phyloP scores from a whole-genome alignment of 1,284 basidiomycete genomes.

The Ceratobasidium sp. region DNA sequence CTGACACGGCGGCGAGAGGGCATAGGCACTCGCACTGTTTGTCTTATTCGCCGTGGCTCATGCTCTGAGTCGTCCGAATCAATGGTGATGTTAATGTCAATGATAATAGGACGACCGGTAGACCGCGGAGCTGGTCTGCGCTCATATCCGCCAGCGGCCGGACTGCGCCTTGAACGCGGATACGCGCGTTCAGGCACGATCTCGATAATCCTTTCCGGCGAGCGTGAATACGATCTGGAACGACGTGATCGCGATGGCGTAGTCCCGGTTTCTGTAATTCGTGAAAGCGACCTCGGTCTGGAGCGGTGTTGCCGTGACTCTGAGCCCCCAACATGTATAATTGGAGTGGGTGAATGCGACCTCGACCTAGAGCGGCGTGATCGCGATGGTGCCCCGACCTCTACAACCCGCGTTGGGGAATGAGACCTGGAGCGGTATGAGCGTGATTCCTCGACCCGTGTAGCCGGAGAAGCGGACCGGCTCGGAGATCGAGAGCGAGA shows the following conservation, averaged over 20 bases:
- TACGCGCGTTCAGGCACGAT: background rate
- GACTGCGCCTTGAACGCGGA: background rate
- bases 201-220: background rate
- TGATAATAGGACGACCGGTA: background rate
- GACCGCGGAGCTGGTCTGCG: background rate
- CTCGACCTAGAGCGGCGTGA: background rate
- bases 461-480: too few relatives aligned
- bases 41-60: too few relatives aligned
- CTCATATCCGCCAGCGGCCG: background rate
- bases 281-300: background rate
- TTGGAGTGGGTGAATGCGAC: background rate
- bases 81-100: slow-evolving; percentile 17
- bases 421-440: too few relatives aligned
- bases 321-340: background rate
- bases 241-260: background rate
- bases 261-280: too few relatives aligned
- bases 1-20: too few relatives aligned
- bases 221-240: background rate
- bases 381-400: too few relatives aligned
- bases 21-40: too few relatives aligned
- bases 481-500: background rate
- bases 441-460: too few relatives aligned
- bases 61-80: background rate
- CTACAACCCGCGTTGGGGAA: too few relatives aligned
- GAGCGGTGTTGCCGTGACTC: background rate